A percentile compares a stretch with the other conserved stretches of the same genome.
phyloP scores from a whole-genome alignment of 176 grass and related monocot species.

The Aegilops tauschii region DNA sequence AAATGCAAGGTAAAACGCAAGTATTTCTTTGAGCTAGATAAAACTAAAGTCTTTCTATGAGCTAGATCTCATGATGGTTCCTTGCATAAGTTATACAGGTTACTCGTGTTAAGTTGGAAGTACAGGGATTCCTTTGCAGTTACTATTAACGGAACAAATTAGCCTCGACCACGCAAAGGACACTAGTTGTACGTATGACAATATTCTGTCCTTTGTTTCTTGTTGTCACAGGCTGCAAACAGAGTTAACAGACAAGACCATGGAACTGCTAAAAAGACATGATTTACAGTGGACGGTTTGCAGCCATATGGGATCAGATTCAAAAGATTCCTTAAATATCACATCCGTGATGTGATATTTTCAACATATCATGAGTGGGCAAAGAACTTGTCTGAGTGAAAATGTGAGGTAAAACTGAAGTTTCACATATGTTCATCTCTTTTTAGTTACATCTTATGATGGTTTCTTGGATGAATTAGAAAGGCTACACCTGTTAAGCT shows the following conservation, averaged over 20 bases:
- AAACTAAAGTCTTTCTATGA: not conserved
- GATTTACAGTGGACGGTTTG: not conserved
- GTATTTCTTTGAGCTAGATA: not conserved
- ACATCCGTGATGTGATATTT: not conserved
- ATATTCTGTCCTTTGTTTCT: constrained; percentile 19
- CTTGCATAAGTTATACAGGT: constrained; percentile 1
- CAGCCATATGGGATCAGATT: not conserved
- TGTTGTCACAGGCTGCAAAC: constrained; percentile 1
- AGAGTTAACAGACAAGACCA: constrained; percentile 22
- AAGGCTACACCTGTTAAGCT: not conserved
- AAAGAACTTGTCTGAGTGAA: not conserved
- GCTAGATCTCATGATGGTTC: not conserved
- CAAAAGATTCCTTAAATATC: constrained; percentile 28
- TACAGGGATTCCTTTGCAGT: not conserved
- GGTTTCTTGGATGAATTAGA: not conserved
- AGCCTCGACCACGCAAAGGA: not conserved
- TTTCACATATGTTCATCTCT: not conserved
- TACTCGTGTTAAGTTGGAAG: not conserved
- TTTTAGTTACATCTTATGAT: not conserved
- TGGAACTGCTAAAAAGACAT: constrained; percentile 4
- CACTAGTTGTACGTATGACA: not conserved
- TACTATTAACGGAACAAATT: not conserved
- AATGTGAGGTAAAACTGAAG: not conserved
- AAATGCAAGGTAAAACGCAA: not conserved
- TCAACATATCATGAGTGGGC: constrained; percentile 5